Evolutionary conservation across 768 basidiomycete genomes (phyloP), one percentile per base, ranked within the genome.

Genomic region (Russula foetens): DNA sequence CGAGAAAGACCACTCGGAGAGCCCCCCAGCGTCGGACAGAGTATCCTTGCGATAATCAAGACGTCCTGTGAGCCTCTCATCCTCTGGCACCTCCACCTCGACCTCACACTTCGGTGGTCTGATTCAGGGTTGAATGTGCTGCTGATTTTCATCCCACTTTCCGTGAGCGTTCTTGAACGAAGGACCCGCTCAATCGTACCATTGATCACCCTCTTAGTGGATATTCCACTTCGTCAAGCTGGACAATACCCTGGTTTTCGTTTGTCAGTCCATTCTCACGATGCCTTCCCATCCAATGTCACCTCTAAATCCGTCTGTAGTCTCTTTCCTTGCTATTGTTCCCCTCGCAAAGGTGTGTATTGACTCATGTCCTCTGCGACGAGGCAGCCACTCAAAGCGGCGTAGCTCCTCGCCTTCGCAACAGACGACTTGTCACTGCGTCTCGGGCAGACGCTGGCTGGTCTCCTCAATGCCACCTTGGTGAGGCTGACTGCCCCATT

Each of bases 391-490:
- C 33, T 61, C 14, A 65, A 63, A 21, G 67, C 31, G 9, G 19
- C 51, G 41, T 49, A 90, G 86, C 72, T 92, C 5, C 77, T 93
- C 2, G 86, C 85, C 1, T 92, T 92, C 68, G 90, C 90, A 1
- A 94, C 92, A 0, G 92, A 94, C 60, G 89, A 94, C 64, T 65
- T 94, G 19, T 88, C 92, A 3, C 68, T 91, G 57, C 83, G 90
- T 31, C 84, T 92, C 1, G 92, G 91, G 1, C 86, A 90, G 71
- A 90, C 90, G 2, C 73, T 92, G 12, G 90, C 90, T 3, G 91
- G 91, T 41, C 78, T 94, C 2, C 70, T 94, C 57, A 94, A 93
- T 72, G 92, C 92, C 23, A 94, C 91, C 15, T 75, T 91, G 64
- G 87, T 90, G 63, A 59, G 70, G 56, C 61, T 33, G 38, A 48